Base-by-base conservation (phyloP, 768 basidiomycete genomes). In the Rhizopogon rudus region DNA sequence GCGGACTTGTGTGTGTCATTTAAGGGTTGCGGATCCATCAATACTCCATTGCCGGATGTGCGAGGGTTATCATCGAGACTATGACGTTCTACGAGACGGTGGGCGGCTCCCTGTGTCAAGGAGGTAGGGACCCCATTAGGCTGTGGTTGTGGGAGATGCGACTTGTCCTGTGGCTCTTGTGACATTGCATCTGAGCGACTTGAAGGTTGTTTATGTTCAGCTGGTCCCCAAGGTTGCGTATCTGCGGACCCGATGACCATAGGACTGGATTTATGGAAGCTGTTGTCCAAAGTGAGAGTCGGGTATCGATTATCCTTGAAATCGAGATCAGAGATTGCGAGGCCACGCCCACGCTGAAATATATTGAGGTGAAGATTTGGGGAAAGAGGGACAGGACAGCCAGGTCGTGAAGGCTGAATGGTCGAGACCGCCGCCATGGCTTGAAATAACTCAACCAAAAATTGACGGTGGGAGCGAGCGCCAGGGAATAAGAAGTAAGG, bases 261-360 rank as follows among this genome's bases (percentile, higher is more conserved):
- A 40, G 66, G 53, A 53, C 68, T 65, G 33, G 65, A 45, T 44
- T 58, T 67, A 44, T 63, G 62, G 42, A 58, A 56, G 46, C 50
- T 60, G 35, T 63, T 65, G 54, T 55, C 28, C 48, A 73, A 57
- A 6, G 69, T 54, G 17, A 73, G 62, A 46, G 73, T 54, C 16
- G 79, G 73, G 60, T 86, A 85, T 65, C 86, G 76, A 65, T 79
- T 80, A 73, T 86, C 86, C 62, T 77, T 75, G 67, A 82, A 78
- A 69, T 84, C 82, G 58, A 82, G 75, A 55, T 86, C 85, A 54
- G 79, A 73, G 67, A 84, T 76, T 40, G 74, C 64, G 56, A 86
- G 75, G 41, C 77, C 71, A 62, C 75, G 77, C 49, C 77, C 71
- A 62, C 75, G 77, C 50, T 83, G 73, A 69, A 83, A 84, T 58